Evolutionary conservation across 2,329 filamentous ascomycete genomes (phyloP).

Genomic region (Cercospora janseana): DNA sequence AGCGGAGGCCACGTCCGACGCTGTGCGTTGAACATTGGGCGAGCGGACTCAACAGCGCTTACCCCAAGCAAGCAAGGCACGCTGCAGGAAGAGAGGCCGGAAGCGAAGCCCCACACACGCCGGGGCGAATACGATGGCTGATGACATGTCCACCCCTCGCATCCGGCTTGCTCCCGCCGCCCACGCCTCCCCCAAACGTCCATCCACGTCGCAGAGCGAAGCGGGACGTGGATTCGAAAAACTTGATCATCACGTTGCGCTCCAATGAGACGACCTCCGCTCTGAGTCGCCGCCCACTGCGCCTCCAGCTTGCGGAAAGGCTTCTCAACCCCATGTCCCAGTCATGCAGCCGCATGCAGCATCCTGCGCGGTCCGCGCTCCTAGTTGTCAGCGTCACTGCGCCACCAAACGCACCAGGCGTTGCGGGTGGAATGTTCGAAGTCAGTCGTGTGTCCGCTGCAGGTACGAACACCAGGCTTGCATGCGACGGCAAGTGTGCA

Average conservation of each 20-base stretch:
- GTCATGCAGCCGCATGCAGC: too few relatives aligned
- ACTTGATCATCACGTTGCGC: background rate
- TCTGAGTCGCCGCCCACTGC: conserved; percentile 8
- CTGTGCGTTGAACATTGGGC: conserved; percentile 1
- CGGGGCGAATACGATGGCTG: background rate
- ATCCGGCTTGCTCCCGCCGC: background rate
- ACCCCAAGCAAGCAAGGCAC: conserved; percentile 9
- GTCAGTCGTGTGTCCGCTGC: conserved; percentile 16
- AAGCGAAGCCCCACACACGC: conserved; percentile 2
- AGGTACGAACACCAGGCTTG: conserved; percentile 17
- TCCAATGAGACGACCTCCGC: background rate
- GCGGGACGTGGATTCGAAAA: too few relatives aligned
- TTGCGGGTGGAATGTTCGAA: conserved; percentile 9
- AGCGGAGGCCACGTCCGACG: too few relatives aligned
- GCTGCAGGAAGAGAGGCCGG: background rate
- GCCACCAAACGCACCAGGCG: conserved; percentile 7
- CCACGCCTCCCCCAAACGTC: too few relatives aligned
- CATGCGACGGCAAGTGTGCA: conserved; percentile 20
- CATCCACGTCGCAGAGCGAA: too few relatives aligned
- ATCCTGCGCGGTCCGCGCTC: conserved; percentile 1
- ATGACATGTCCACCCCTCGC: background rate
- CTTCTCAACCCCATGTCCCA: background rate
- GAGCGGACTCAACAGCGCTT: conserved; percentile 2
- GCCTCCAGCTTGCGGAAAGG: too few relatives aligned
- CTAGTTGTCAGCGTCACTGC: conserved; percentile 4